Conservation (phyloP, 2,329 filamentous ascomycete species). For the Xylariaceae sp. region DNA sequence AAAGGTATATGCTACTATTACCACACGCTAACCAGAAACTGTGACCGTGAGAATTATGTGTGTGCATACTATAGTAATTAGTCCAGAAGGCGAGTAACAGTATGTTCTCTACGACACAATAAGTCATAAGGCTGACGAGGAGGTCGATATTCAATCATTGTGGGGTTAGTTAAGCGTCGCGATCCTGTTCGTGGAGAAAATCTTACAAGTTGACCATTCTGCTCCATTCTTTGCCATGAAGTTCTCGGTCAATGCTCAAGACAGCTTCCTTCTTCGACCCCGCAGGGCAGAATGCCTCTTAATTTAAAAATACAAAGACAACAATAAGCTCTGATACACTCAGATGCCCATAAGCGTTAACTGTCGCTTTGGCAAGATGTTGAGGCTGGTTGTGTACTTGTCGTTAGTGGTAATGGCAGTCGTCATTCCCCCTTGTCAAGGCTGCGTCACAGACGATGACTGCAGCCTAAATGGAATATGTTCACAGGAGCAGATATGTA, state of each 20-base stretch:
- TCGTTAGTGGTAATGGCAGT: neutral
- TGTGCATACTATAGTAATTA: too few relatives aligned
- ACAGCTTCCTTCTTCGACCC: constrained; percentile 3
- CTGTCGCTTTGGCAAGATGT: neutral
- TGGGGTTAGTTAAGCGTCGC: neutral
- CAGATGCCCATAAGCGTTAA: neutral
- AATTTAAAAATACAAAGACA: neutral
- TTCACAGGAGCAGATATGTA: constrained; percentile 27
- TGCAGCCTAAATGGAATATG: constrained; percentile 50
- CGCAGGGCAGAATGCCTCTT: neutral
- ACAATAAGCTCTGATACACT: neutral
- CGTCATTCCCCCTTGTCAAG: constrained; percentile 5
- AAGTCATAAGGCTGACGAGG: neutral
- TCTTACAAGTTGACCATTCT: neutral
- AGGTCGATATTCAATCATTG: neutral
- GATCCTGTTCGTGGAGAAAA: constrained; percentile 24
- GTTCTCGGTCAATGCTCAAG: neutral
- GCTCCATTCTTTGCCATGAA: neutral
- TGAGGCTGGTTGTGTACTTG: neutral
- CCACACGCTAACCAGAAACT: too few relatives aligned
- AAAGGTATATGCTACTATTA: too few relatives aligned
- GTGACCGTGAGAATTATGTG: too few relatives aligned
- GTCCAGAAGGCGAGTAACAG: too few relatives aligned
- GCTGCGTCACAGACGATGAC: constrained; percentile 36
- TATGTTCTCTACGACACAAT: too few relatives aligned